A percentile compares a stretch with the other conserved stretches of the same genome.
Evolutionary conservation across 1,139 yeast species (phyloP).

Genomic region (Wickerhamiella pararugosa): DNA sequence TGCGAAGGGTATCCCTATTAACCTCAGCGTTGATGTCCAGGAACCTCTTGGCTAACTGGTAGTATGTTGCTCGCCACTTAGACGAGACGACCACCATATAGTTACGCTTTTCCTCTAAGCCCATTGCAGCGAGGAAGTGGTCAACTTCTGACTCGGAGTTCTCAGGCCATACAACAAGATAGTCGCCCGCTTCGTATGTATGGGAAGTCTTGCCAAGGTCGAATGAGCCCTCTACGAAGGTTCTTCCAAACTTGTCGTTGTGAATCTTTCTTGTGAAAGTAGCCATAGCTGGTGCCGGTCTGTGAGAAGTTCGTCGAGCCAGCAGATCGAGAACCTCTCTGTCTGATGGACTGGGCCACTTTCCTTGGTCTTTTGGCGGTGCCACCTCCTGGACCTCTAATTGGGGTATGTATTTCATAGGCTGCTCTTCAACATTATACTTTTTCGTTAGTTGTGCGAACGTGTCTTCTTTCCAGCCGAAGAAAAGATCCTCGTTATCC

Average conservation of each 20-base stretch:
- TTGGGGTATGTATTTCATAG: slow-evolving; percentile 10
- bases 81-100: slow-evolving; percentile 4
- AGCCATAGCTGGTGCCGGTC: slow-evolving; percentile 1
- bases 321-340: slow-evolving; percentile 3
- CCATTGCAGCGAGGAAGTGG: slow-evolving; percentile 11
- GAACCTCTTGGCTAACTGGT: slow-evolving; percentile 10
- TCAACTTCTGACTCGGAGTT: slow-evolving; percentile 8
- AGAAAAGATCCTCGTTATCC: slow-evolving; percentile 12
- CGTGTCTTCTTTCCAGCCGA: slow-evolving; percentile 14
- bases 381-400: not conserved
- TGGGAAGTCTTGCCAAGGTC: slow-evolving; percentile 5
- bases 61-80: slow-evolving; percentile 9
- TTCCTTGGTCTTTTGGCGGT: not conserved
- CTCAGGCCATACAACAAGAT: slow-evolving; percentile 13
- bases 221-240: slow-evolving; percentile 10
- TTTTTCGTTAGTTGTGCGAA: slow-evolving; percentile 3
- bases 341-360: slow-evolving; percentile 1
- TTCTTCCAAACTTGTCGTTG: slow-evolving; percentile 1
- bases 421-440: slow-evolving; percentile 8
- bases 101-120: not conserved
- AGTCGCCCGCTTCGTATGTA: slow-evolving; percentile 13
- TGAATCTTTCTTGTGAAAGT: not conserved
- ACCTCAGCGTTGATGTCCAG: slow-evolving; percentile 12
- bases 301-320: not conserved
- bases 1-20: slow-evolving; percentile 9